Conservation (phyloP, 768 basidiomycete species). For the Russula virescens region DNA sequence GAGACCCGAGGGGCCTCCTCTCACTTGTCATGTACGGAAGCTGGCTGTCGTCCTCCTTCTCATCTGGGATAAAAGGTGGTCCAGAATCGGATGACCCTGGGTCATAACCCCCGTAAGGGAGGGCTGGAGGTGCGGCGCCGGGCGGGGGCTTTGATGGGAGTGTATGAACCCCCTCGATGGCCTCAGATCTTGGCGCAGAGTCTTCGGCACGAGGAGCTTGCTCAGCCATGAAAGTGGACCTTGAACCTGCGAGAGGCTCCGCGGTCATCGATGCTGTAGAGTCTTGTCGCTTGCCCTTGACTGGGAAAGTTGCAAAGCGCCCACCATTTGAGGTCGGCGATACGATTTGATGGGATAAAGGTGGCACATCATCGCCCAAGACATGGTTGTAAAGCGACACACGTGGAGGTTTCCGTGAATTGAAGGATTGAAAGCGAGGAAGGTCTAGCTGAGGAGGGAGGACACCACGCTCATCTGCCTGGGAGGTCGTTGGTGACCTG, state of each 20-base stretch:
- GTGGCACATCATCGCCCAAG: neutral
- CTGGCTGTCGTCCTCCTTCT: slow-evolving; percentile 26
- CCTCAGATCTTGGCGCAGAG: slow-evolving; percentile 36
- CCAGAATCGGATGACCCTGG: neutral
- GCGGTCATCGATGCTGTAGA: slow-evolving; percentile 13
- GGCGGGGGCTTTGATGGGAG: slow-evolving; percentile 40
- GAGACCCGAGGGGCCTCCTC: slow-evolving; percentile 16
- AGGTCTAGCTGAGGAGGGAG: neutral
- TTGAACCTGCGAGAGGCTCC: slow-evolving; percentile 17
- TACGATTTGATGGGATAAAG: slow-evolving; percentile 4
- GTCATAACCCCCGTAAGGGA: slow-evolving; percentile 14
- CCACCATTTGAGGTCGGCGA: slow-evolving; percentile 32
- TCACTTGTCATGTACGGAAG: slow-evolving; percentile 29
- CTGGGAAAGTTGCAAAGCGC: slow-evolving; percentile 66
- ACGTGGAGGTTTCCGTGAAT: neutral
- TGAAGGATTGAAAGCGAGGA: neutral
- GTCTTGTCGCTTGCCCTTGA: slow-evolving; percentile 34
- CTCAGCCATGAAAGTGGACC: slow-evolving; percentile 16
- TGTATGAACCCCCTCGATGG: slow-evolving; percentile 31
- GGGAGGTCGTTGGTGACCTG: neutral
- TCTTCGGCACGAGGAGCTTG: slow-evolving; percentile 28
- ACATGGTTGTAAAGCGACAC: neutral
- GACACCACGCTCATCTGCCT: slow-evolving; percentile 7
- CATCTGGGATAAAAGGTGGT: slow-evolving; percentile 16
- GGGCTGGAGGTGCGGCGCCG: slow-evolving; percentile 36